Percentiles rank a stretch among this genome's conserved stretches.
Evolutionary conservation across 1,284 basidiomycete genomes (phyloP).

Genomic region (Gomphus bonarii): DNA sequence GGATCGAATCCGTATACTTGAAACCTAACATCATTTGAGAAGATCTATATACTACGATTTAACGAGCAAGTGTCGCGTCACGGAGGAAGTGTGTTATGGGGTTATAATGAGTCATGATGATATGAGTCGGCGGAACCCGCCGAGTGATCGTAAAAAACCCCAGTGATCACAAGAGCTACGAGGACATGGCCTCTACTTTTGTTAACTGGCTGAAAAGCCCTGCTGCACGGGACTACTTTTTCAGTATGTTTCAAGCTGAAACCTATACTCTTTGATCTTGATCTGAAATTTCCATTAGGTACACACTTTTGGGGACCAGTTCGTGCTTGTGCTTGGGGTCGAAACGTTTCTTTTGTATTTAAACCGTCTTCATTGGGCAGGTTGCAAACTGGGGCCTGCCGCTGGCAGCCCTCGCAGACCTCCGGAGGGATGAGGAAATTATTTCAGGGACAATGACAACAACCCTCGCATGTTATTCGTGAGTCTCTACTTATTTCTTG

Average conservation of each 20-base stretch:
- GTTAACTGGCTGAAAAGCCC: conserved; percentile 81
- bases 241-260: conserved; percentile 55
- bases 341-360: not conserved
- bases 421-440: conserved; percentile 87
- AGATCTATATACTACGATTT: no score
- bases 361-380: conserved; percentile 28
- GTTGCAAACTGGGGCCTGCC: conserved; percentile 97
- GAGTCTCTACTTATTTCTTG: conserved; percentile 29
- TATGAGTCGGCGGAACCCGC: not conserved
- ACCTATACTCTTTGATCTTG: conserved; percentile 6
- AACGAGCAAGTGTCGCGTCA: no score
- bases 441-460: conserved; percentile 95
- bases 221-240: conserved; percentile 85
- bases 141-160: not conserved
- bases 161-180: not conserved
- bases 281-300: conserved; percentile 35
- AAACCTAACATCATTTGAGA: no score
- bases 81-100: no score
- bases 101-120: not conserved
- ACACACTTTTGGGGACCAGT: conserved; percentile 97
- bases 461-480: conserved; percentile 86
- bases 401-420: conserved; percentile 81
- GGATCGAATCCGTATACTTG: no score
- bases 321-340: conserved; percentile 25
- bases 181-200: conserved; percentile 68